These are phyloP conservation scores for Dryas octopetala DNA, from an alignment of 306 rosid genomes.

Conservation along the genomic window DNA sequence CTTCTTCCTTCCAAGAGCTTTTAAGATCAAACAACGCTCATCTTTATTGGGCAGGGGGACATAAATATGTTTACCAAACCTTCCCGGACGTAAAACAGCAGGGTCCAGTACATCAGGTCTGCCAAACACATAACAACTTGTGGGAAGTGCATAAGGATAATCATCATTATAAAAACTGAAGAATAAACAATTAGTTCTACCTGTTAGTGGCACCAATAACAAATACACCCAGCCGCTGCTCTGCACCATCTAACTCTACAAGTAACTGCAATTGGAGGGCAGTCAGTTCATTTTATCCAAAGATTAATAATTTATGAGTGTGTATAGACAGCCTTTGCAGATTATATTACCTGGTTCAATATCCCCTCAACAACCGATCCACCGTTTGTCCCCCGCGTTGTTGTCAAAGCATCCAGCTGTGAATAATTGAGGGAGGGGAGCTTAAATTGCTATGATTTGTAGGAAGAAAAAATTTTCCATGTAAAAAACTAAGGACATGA, in stretches of 20 bases:
- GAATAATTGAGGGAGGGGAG: not conserved
- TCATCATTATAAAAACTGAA: slow-evolving; percentile 7
- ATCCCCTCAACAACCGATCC: slow-evolving; percentile 70
- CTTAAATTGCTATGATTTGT: no score
- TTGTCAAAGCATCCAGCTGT: slow-evolving; percentile 84
- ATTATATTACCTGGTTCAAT: slow-evolving; percentile 61
- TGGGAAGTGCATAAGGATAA: slow-evolving; percentile 1
- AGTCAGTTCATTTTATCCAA: slow-evolving; percentile 20
- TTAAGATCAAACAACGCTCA: slow-evolving; percentile 51
- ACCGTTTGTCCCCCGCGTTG: slow-evolving; percentile 78
- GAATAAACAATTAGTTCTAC: slow-evolving; percentile 29
- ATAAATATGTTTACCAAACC: slow-evolving; percentile 58
- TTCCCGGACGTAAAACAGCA: slow-evolving; percentile 57
- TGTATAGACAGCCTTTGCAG: not conserved
- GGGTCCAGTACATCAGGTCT: slow-evolving; percentile 63
- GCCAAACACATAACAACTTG: slow-evolving; percentile 22
- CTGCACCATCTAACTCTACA: slow-evolving; percentile 75
- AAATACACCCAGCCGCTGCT: slow-evolving; percentile 71
- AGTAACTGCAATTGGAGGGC: slow-evolving; percentile 43
- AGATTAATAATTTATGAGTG: not conserved
- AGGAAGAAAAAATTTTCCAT: no score
- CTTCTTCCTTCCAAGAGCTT: slow-evolving; percentile 53
- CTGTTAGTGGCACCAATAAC: slow-evolving; percentile 96
- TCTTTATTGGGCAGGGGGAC: slow-evolving; percentile 56
- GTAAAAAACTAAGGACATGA: no score